Percentiles rank a stretch among this genome's conserved stretches.
phyloP scores from a whole-genome alignment of 805 yeast species.

The Teunomyces gatunensis region DNA sequence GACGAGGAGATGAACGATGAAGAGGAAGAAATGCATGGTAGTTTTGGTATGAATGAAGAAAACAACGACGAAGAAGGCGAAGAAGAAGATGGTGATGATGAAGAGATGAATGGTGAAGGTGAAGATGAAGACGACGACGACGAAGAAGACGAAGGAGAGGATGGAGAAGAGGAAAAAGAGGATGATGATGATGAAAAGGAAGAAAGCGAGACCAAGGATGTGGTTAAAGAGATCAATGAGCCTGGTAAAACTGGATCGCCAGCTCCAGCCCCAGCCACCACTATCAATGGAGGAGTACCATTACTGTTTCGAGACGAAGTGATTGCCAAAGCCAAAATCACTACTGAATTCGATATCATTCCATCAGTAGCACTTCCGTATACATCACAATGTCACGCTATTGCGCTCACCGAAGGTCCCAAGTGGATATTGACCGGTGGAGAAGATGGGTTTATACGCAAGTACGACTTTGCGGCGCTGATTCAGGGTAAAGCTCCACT shows the following conservation, averaged over 20 bases:
- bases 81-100: slow-evolving; percentile 21
- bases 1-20: slow-evolving; percentile 16
- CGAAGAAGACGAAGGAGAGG: slow-evolving; percentile 13
- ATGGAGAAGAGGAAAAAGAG: slow-evolving; percentile 15
- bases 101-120: slow-evolving; percentile 17
- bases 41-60: slow-evolving; percentile 1
- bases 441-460: slow-evolving; percentile 89
- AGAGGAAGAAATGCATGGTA: slow-evolving; percentile 11
- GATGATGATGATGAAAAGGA: slow-evolving; percentile 17
- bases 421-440: slow-evolving; percentile 93
- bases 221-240: slow-evolving; percentile 13
- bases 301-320: slow-evolving; percentile 24
- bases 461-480: slow-evolving; percentile 81
- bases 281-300: slow-evolving; percentile 2
- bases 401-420: slow-evolving; percentile 76
- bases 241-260: no score
- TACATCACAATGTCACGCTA: slow-evolving; percentile 69
- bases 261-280: no score
- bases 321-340: slow-evolving; percentile 44
- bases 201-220: slow-evolving; percentile 13
- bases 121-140: slow-evolving; percentile 17
- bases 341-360: slow-evolving; percentile 62
- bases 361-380: slow-evolving; percentile 91
- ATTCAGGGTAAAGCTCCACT: slow-evolving; percentile 83
- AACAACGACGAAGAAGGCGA: slow-evolving; percentile 14